Evolutionary conservation across 2,329 filamentous ascomycete genomes (phyloP), one percentile per base, ranked within the genome.

Genomic region (Cladosporium colombiae): DNA sequence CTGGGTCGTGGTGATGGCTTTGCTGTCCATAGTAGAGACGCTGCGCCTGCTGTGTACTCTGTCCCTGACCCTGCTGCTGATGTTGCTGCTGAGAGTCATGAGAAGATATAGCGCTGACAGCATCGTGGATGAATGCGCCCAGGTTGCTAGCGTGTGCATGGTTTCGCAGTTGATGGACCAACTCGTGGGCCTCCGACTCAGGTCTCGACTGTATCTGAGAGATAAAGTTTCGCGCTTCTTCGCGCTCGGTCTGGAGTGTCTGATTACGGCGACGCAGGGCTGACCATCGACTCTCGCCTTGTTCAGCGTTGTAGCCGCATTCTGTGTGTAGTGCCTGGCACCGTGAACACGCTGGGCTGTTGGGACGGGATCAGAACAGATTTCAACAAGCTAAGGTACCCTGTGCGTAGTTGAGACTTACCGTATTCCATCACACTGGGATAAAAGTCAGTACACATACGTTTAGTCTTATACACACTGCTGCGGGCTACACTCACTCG

Each of bases 281-380:
- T 3, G 74, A 75, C 74, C 73, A 75, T 21, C 74, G 71, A 61
- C 73, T 75, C 50, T 76, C 74, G 64, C 74, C 74, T 63, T 74
- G 74, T 59, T 76, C 73, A 25, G 74, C 74, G 60, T 76, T 72
- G 62, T 75, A 76, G 18, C 67, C 65, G 62, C 74, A 76, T 2
- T 73, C 70, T n/a, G 74, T 76, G 14, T 67, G 68, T 3, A 75
- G 63, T 35, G 70, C 70, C 46, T 70, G 69, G 52, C 74, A 76
- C 27, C 74, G 69, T 16, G 73, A 68, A 58, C 74, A 76, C 16
- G 70, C 61, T 46, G 74, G 74, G 55, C 74, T 75, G 56, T 60
- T 27, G 14, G 21, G 13, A 33, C 14, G 33, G 16, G 18, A 49
- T 61, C 14, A 65, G 52, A n/a, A 16, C 33, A 25, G 33, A 10